Evolutionary conservation across 495 filamentous ascomycete genomes (phyloP).

Genomic region (Parathielavia appendiculata): DNA sequence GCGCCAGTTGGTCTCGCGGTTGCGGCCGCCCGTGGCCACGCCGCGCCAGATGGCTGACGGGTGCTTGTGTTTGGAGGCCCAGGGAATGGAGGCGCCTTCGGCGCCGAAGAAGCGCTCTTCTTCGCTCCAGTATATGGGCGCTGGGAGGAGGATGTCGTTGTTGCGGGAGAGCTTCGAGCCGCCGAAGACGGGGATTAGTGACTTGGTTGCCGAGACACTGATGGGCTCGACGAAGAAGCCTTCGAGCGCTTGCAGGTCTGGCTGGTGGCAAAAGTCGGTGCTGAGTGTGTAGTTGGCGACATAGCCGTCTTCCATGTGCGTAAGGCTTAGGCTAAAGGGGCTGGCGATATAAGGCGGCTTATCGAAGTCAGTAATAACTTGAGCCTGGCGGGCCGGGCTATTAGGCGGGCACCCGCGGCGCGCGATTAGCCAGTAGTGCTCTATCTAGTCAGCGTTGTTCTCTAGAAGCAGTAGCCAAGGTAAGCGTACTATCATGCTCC

Average conservation of each 20-base stretch:
- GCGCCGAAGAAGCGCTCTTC: conserved; percentile 65
- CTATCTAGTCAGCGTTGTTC: conserved; percentile 29
- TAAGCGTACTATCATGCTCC: conserved; percentile 41
- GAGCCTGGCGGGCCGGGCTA: conserved; percentile 49
- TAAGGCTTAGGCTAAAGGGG: conserved; percentile 23
- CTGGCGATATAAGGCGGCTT: conserved; percentile 41
- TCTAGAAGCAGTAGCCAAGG: not conserved
- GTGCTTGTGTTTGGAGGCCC: conserved; percentile 49
- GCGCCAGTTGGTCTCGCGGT: conserved; percentile 57
- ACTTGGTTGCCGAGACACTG: conserved; percentile 48
- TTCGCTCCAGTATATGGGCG: conserved; percentile 67
- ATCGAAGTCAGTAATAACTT: conserved; percentile 39
- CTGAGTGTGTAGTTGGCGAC: conserved; percentile 62
- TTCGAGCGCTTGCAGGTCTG: conserved; percentile 56
- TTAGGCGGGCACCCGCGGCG: conserved; percentile 58
- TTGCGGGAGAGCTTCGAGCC: conserved; percentile 72
- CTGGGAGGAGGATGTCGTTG: conserved; percentile 76
- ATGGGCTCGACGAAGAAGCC: conserved; percentile 67
- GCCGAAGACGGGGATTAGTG: conserved; percentile 66
- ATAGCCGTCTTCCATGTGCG: conserved; percentile 51
- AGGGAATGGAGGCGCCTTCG: conserved; percentile 41
- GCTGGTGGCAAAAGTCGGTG: conserved; percentile 59
- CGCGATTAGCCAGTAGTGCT: conserved; percentile 59
- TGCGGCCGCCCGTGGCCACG: conserved; percentile 62
- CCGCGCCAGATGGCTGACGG: conserved; percentile 63